Conservation (phyloP, 306 rosid genomes). For the Alnus glutinosa region DNA sequence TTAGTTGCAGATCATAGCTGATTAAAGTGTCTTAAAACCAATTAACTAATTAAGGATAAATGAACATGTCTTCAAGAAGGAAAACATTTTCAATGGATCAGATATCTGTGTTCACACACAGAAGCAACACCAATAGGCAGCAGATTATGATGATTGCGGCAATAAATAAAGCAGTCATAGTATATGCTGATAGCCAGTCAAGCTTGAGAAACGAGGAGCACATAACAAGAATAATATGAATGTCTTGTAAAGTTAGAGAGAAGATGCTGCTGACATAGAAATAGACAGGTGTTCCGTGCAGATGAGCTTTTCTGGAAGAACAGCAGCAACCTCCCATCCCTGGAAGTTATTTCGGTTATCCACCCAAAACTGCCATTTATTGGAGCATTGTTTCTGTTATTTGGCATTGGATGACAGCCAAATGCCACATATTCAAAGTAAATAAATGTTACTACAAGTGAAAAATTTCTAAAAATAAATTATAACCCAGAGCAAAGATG, state of each 20-base stretch:
- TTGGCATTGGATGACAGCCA: slow-evolving; percentile 28
- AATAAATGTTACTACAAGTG: slow-evolving; percentile 16
- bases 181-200: slow-evolving; percentile 21
- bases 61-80: neutral
- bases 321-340: slow-evolving; percentile 92
- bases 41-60: neutral
- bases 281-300: slow-evolving; percentile 72
- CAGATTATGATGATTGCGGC: neutral
- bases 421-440: slow-evolving; percentile 11
- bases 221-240: neutral
- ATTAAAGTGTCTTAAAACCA: neutral
- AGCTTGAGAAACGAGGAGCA: slow-evolving; percentile 1
- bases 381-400: slow-evolving; percentile 36
- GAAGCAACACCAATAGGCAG: neutral
- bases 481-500: neutral
- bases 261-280: slow-evolving; percentile 59
- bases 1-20: neutral
- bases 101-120: neutral
- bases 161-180: slow-evolving; percentile 6
- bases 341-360: slow-evolving; percentile 30
- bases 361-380: slow-evolving; percentile 34
- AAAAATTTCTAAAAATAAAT: neutral
- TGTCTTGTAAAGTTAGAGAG: slow-evolving; percentile 20
- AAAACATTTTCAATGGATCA: neutral
- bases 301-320: slow-evolving; percentile 74